Evolutionary conservation across 371 early-diverging fungal species (phyloP).

Genomic region (Mortierella polycephala): DNA sequence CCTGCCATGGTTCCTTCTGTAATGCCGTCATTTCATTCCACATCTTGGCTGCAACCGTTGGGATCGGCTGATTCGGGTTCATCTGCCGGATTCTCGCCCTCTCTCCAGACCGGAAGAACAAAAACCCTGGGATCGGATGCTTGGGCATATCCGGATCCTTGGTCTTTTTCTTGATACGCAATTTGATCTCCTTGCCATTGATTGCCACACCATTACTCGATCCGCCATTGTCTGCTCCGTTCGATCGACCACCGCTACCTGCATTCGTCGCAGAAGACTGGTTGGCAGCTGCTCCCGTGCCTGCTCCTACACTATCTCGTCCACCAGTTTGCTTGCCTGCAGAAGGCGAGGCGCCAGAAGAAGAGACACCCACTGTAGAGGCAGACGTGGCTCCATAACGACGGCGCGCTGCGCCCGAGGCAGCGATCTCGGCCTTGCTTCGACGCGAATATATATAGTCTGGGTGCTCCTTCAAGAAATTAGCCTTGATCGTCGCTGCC

Average conservation of each 20-base stretch:
- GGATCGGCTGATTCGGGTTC: constrained; percentile 72
- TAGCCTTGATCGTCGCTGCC: constrained; percentile 61
- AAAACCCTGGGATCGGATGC: constrained; percentile 82
- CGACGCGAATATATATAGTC: constrained; percentile 72
- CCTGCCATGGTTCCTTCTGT: constrained; percentile 68
- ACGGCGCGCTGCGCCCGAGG: constrained; percentile 56
- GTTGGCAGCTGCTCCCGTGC: background rate
- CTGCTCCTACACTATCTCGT: background rate
- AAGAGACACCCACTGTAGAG: background rate
- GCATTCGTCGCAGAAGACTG: background rate
- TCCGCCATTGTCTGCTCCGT: constrained; percentile 14
- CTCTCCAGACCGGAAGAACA: constrained; percentile 72
- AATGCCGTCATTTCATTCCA: constrained; percentile 69
- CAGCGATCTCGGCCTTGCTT: constrained; percentile 69
- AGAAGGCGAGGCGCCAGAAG: background rate
- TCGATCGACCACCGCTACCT: constrained; percentile 2
- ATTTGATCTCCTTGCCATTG: constrained; percentile 52
- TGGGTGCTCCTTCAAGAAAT: constrained; percentile 68
- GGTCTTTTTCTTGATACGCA: constrained; percentile 63
- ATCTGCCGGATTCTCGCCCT: constrained; percentile 67
- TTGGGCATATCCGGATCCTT: constrained; percentile 78
- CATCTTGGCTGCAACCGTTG: constrained; percentile 69
- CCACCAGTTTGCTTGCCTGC: background rate
- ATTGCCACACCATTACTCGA: constrained; percentile 19
- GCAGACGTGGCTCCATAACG: constrained; percentile 19